phyloP scores from a whole-genome alignment of 306 rosid genomes.

The Notholithocarpus densiflorus region DNA sequence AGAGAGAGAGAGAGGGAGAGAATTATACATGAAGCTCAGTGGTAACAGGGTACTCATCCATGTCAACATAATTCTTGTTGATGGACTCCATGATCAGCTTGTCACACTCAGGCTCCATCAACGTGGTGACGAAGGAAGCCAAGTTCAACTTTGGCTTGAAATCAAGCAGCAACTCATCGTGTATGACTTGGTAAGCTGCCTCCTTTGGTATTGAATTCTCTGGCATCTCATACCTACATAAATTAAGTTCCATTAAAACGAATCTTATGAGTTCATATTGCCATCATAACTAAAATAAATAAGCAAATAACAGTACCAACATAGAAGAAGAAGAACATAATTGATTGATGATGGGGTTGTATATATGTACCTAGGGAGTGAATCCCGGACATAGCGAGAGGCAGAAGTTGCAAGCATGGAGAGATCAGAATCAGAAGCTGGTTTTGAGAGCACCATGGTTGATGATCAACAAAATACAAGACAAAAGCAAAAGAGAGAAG shows the following conservation, averaged over 20 bases:
- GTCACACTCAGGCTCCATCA: conserved; percentile 78
- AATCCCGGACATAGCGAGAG: conserved; percentile 40
- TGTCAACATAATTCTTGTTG: conserved; percentile 73
- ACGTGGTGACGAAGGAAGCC: conserved; percentile 85
- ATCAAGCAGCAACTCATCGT: conserved; percentile 63
- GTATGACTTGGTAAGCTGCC: conserved; percentile 50
- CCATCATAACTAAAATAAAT: too few relatives aligned
- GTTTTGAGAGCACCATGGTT: conserved; percentile 31
- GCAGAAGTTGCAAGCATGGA: conserved; percentile 37
- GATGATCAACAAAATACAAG: not conserved
- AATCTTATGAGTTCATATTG: too few relatives aligned
- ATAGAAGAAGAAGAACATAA: not conserved
- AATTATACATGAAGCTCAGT: conserved; percentile 60
- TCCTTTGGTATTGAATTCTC: conserved; percentile 61
- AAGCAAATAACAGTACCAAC: too few relatives aligned
- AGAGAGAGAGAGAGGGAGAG: not conserved
- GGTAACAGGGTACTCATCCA: conserved; percentile 79
- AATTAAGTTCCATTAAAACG: conserved; percentile 1
- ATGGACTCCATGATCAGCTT: conserved; percentile 70
- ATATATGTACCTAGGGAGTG: conserved; percentile 21
- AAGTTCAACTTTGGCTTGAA: conserved; percentile 62
- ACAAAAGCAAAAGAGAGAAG: not conserved
- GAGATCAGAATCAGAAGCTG: conserved; percentile 34
- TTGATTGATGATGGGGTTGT: not conserved
- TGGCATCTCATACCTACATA: conserved; percentile 31